These are phyloP conservation scores for Pezicula rhizophila DNA, from an alignment of 2,329 filamentous ascomycete species.

Conservation along the genomic window DNA sequence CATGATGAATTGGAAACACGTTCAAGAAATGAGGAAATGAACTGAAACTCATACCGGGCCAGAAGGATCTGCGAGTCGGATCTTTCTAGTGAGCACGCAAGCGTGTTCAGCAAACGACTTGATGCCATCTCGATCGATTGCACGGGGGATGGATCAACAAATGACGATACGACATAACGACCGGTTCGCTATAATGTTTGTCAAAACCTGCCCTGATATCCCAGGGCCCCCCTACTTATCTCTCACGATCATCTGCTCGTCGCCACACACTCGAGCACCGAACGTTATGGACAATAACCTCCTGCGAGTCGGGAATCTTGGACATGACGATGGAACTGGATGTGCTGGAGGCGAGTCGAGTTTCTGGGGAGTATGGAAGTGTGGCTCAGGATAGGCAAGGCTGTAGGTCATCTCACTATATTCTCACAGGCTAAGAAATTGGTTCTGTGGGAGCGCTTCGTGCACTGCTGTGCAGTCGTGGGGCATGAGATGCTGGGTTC, in stretches of 20 bases:
- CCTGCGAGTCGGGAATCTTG: slow-evolving; percentile 11
- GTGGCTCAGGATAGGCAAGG: slow-evolving; percentile 6
- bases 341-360: neutral
- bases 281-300: slow-evolving; percentile 9
- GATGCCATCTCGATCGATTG: neutral
- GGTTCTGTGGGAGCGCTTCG: neutral
- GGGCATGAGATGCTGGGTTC: slow-evolving; percentile 5
- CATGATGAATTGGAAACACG: slow-evolving; percentile 11
- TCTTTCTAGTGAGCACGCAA: slow-evolving; percentile 19
- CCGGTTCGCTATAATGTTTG: slow-evolving; percentile 13
- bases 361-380: slow-evolving; percentile 1
- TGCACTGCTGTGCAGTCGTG: neutral
- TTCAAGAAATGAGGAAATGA: slow-evolving; percentile 2
- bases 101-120: slow-evolving; percentile 21
- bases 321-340: slow-evolving; percentile 8
- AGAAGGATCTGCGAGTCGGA: slow-evolving; percentile 14
- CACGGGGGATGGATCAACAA: slow-evolving; percentile 1
- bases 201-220: slow-evolving; percentile 1
- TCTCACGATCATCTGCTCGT: slow-evolving; percentile 3
- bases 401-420: slow-evolving; percentile 27
- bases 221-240: slow-evolving; percentile 4
- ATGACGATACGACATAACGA: slow-evolving; percentile 10
- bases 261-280: slow-evolving; percentile 4
- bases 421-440: slow-evolving; percentile 10
- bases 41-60: slow-evolving; percentile 12